These are phyloP conservation scores for Crataegus laevigata DNA, from an alignment of 306 rosid genomes.

Conservation along the genomic window DNA sequence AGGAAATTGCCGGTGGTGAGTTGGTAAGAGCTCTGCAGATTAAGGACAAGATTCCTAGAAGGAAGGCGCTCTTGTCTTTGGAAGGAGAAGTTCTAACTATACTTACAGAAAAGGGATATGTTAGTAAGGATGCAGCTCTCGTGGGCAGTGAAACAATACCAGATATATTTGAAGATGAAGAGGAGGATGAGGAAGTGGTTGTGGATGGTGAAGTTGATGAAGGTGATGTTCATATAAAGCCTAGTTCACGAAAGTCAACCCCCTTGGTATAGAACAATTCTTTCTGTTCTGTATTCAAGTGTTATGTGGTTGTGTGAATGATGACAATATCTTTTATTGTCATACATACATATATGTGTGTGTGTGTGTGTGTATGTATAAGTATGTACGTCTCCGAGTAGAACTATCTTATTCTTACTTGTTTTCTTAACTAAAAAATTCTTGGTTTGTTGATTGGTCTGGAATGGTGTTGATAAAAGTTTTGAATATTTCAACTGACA, in stretches of 20 bases:
- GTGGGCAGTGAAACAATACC: slow-evolving; percentile 48
- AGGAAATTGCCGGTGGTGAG: slow-evolving; percentile 85
- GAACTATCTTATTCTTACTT: neutral
- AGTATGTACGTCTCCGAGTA: too few species aligned
- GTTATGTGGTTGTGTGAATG: neutral
- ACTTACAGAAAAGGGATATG: slow-evolving; percentile 80
- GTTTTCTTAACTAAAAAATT: neutral
- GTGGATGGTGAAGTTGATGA: slow-evolving; percentile 98
- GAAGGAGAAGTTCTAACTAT: slow-evolving; percentile 74
- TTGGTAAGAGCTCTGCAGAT: slow-evolving; percentile 69
- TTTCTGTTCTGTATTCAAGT: neutral
- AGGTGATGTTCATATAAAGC: slow-evolving; percentile 97
- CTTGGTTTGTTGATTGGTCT: neutral
- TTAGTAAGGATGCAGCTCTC: slow-evolving; percentile 37
- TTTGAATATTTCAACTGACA: neutral
- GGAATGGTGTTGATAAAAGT: neutral
- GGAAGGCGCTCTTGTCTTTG: slow-evolving; percentile 72
- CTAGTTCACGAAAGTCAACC: slow-evolving; percentile 48
- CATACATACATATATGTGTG: neutral
- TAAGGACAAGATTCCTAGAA: slow-evolving; percentile 76
- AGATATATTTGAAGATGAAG: slow-evolving; percentile 76
- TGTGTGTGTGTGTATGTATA: neutral
- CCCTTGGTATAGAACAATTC: slow-evolving; percentile 44
- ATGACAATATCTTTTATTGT: neutral
- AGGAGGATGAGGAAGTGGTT: slow-evolving; percentile 90